phyloP scores from a whole-genome alignment of 108 stramenopile species.

The Craspedostauros australis region DNA sequence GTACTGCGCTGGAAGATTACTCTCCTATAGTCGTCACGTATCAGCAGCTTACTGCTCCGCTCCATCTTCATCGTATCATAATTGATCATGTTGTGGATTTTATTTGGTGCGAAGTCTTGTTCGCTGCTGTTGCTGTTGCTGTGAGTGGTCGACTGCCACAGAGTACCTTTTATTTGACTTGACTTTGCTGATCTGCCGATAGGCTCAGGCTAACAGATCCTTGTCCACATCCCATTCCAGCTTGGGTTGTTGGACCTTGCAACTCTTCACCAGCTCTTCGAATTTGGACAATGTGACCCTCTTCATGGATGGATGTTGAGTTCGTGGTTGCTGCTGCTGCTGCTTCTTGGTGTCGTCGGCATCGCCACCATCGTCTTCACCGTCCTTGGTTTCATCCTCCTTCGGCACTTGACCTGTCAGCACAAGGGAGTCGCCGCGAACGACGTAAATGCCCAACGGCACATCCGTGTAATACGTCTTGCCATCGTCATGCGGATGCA shows the following conservation, averaged over 20 bases:
- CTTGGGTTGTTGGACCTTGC: slow-evolving; percentile 2
- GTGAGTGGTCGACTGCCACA: too few species aligned
- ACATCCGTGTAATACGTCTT: slow-evolving; percentile 74
- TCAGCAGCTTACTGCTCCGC: too few species aligned
- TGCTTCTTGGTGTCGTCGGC: slow-evolving; percentile 35
- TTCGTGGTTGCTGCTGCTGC: slow-evolving; percentile 54
- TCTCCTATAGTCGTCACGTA: too few species aligned
- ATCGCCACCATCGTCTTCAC: neutral
- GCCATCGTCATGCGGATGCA: slow-evolving; percentile 26
- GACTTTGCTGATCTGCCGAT: neutral
- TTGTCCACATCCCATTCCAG: slow-evolving; percentile 83
- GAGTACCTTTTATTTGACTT: neutral
- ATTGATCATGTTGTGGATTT: too few species aligned
- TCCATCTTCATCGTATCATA: too few species aligned
- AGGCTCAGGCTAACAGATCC: slow-evolving; percentile 62
- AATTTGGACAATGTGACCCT: too few species aligned
- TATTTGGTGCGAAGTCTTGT: too few species aligned
- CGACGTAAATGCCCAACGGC: slow-evolving; percentile 79
- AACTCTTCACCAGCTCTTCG: slow-evolving; percentile 22
- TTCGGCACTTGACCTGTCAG: slow-evolving; percentile 71
- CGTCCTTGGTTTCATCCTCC: slow-evolving; percentile 28
- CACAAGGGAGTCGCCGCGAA: slow-evolving; percentile 89
- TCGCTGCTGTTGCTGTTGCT: too few species aligned
- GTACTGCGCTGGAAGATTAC: too few species aligned
- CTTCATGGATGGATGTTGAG: too few species aligned